Evolutionary conservation across 179 eudicot genomes (phyloP), one percentile per base, ranked within the genome.

Genomic region (Carnegiea gigantea): DNA sequence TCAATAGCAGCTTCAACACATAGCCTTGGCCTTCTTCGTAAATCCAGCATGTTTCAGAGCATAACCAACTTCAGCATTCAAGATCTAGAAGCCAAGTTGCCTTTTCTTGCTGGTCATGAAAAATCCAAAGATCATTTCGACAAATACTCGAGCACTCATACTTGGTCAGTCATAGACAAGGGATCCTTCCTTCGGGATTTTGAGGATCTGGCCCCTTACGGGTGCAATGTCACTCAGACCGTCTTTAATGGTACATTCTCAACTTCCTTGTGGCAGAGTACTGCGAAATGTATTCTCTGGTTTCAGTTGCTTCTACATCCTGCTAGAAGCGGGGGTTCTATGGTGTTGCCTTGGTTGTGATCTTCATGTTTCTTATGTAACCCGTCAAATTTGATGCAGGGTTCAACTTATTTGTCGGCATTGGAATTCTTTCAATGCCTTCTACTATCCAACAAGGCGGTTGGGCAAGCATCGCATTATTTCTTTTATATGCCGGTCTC

Each of bases 361-460:
- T 13, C 5, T 14, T 11, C 0, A 10, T 28, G 46, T 26, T 64
- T 15, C 0, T 65, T 57, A n/a, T 12, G 26, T 65, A 11, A 18
- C 36, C 38, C 28, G 20, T 11, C 13, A 17, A 2, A 30, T 17
- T 70, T 70, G 20, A 33, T 36, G 73, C 46, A 70, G 99, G 97
- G n/a, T 76, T 94, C 51, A 95, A 92, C 85, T 88, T 90, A 60
- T 83, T 94, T 88, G 92, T 89, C 67, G 99, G 99, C 60, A 91
- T 92, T 46, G 99, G 95, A 76, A 87, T 95, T 79, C 90, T 95
- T 11, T 94, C 99, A n/a, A 89, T 92, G 49, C 98, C 99, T 38
- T 90, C 89, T 20, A 88, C 98, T 2, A 85, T 95, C 75, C 90
- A 86, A 82, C 87, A 91, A 86, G 99, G 87, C n/a, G 99, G 99